Percentiles rank a stretch among this genome's conserved stretches.
phyloP scores from a whole-genome alignment of 1,139 yeast genomes.

The Suhomyces terraborum region DNA sequence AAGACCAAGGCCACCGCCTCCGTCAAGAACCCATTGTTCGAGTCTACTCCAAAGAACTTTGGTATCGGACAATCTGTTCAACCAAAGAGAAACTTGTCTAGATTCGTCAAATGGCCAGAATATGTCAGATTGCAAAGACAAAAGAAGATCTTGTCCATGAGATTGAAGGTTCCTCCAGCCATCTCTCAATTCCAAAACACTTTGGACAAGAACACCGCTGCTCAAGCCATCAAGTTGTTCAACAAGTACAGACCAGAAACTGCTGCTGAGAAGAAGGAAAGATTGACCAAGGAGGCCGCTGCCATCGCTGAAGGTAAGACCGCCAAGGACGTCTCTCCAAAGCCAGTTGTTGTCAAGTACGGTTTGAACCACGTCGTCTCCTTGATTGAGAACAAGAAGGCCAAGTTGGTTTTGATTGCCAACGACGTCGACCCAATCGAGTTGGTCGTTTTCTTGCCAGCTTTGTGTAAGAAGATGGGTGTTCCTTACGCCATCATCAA shows the following conservation, averaged over 20 bases:
- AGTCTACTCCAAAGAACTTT: slow-evolving; percentile 87
- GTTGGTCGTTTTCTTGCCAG: slow-evolving; percentile 94
- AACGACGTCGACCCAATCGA: slow-evolving; percentile 99
- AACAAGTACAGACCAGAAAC: slow-evolving; percentile 99
- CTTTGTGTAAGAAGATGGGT: slow-evolving; percentile 99
- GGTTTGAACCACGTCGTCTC: slow-evolving; percentile 99
- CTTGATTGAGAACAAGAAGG: slow-evolving; percentile 96
- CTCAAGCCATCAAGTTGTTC: slow-evolving; percentile 93
- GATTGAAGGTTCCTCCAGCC: slow-evolving; percentile 99
- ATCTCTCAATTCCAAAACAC: slow-evolving; percentile 93
- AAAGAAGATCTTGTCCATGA: slow-evolving; percentile 89
- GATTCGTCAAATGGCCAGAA: slow-evolving; percentile 98
- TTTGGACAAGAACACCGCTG: slow-evolving; percentile 97
- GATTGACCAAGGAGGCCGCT: slow-evolving; percentile 98
- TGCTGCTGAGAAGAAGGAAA: slow-evolving; percentile 94
- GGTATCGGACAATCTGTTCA: slow-evolving; percentile 96
- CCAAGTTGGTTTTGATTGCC: slow-evolving; percentile 94
- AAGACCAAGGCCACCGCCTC: slow-evolving; percentile 30
- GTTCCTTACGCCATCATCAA: slow-evolving; percentile 97
- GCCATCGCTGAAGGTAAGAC: slow-evolving; percentile 97
- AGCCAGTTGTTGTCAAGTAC: slow-evolving; percentile 89
- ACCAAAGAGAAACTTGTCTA: slow-evolving; percentile 93
- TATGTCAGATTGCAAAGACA: slow-evolving; percentile 97
- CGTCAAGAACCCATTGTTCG: slow-evolving; percentile 64
- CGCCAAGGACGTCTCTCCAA: slow-evolving; percentile 92